Evolutionary conservation across 2,329 filamentous ascomycete species (phyloP), one percentile per base, ranked within the genome.

Genomic region (Pleoardoris graminearum): DNA sequence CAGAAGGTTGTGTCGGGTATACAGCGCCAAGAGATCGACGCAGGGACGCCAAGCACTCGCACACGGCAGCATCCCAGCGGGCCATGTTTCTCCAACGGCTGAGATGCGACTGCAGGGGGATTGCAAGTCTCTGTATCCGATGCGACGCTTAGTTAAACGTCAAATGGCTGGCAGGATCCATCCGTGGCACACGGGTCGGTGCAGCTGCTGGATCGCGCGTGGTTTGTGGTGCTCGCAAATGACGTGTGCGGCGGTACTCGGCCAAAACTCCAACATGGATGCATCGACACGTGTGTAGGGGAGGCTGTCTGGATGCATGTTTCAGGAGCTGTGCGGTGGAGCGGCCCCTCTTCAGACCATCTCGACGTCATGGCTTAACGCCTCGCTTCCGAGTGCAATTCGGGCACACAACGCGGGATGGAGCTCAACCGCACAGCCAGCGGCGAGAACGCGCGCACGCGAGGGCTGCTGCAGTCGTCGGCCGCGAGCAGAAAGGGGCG

Each of bases 401-500:
- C 33, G n/a, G n/a, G 41, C 27, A 23, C 41, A 44, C 16, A 32
- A 14, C 4, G 16, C 17, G 16, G n/a, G 1, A 44, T 44, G 59
- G 54, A 59, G 47, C 67, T 75, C 44, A 60, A 67, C 33, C 67
- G 73, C 52, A 70, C 73, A 10, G 54, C 61, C 57, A 74, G 71
- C 54, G 58, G 57, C 23, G 76, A 77, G 53, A 76, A 71, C 63
- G 61, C 73, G 48, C 70, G 67, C 62, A 71, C 68, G 33, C 66
- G 68, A 14, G 76, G 77, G 57, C 60, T 69, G 66, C 79, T 83
- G 55, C 76, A 65, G 53, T 63, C 69, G 29, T 63, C 67, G 25
- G 50, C 68, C 7, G 60, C 64, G 16, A 73, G 72, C 60, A 81
- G 80, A 55, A 88, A 87, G 70, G 78, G 80, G 59, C 78, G 80